phyloP scores from a whole-genome alignment of 495 filamentous ascomycete genomes.

The Aspergillus avenaceus region DNA sequence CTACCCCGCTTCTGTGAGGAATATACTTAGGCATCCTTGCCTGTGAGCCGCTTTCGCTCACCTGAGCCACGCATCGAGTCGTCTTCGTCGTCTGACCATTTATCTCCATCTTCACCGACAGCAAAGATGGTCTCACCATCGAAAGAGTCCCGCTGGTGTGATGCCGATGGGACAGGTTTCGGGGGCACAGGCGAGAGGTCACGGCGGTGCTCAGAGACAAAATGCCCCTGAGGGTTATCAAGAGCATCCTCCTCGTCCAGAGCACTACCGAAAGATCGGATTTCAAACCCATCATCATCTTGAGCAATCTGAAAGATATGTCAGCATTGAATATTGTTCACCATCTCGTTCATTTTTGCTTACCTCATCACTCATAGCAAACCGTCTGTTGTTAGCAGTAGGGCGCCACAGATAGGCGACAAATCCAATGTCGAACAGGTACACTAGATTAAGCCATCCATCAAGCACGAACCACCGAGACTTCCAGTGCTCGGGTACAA shows the following conservation, averaged over 20 bases:
- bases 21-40: conserved; percentile 19
- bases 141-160: conserved; percentile 58
- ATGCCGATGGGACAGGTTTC: conserved; percentile 45
- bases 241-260: conserved; percentile 64
- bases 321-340: conserved; percentile 19
- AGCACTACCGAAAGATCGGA: conserved; percentile 82
- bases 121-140: conserved; percentile 95
- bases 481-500: conserved; percentile 94
- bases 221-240: conserved; percentile 37
- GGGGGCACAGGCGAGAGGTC: conserved; percentile 49
- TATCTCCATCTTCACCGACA: conserved; percentile 74
- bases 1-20: not conserved
- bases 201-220: conserved; percentile 25
- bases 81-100: conserved; percentile 67
- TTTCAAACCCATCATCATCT: conserved; percentile 98
- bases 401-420: conserved; percentile 97
- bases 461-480: conserved; percentile 96
- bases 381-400: conserved; percentile 92
- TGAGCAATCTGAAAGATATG: conserved; percentile 66
- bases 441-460: conserved; percentile 96
- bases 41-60: conserved; percentile 62
- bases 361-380: conserved; percentile 98
- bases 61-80: conserved; percentile 51
- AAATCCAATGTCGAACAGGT: conserved; percentile 85
- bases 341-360: conserved; percentile 2